Evolutionary conservation across 2,329 filamentous ascomycete species (phyloP).

Genomic region (Lachnellula subtilissima): DNA sequence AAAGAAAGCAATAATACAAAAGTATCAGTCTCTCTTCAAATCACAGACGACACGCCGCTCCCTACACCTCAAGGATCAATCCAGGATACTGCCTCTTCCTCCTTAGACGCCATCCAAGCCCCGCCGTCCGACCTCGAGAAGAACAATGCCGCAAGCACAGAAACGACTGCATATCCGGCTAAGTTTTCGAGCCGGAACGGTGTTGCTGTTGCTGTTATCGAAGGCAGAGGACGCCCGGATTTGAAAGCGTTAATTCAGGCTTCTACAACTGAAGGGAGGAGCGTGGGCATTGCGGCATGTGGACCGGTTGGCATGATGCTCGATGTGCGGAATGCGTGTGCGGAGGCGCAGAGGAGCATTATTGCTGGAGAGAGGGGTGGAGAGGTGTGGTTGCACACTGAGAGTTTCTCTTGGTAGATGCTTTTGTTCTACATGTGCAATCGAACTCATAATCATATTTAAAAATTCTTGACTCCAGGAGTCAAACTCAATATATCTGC

Average conservation of each 20-base stretch:
- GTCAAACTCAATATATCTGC: no score
- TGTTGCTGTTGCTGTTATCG: background rate
- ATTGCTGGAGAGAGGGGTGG: background rate
- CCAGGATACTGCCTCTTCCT: background rate
- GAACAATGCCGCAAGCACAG: background rate
- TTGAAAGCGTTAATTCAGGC: slow-evolving; percentile 1
- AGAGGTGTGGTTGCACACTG: slow-evolving; percentile 7
- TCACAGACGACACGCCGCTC: slow-evolving; percentile 1
- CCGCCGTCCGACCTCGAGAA: background rate
- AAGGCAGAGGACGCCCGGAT: slow-evolving; percentile 6
- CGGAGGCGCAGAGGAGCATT: slow-evolving; percentile 5
- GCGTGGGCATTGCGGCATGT: slow-evolving; percentile 8
- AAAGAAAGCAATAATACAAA: background rate
- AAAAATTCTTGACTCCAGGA: no score
- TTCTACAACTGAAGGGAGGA: background rate
- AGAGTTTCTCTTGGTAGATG: slow-evolving; percentile 4
- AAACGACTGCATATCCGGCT: background rate
- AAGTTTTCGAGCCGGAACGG: background rate
- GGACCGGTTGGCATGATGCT: slow-evolving; percentile 9
- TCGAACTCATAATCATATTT: background rate
- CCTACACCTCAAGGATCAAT: background rate
- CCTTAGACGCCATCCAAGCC: background rate
- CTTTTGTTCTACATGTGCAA: background rate
- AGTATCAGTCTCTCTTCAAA: slow-evolving; percentile 1
- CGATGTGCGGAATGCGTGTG: slow-evolving; percentile 10